Evolutionary conservation across 2,329 filamentous ascomycete species (phyloP).

Genomic region (Beauveria sp.): DNA sequence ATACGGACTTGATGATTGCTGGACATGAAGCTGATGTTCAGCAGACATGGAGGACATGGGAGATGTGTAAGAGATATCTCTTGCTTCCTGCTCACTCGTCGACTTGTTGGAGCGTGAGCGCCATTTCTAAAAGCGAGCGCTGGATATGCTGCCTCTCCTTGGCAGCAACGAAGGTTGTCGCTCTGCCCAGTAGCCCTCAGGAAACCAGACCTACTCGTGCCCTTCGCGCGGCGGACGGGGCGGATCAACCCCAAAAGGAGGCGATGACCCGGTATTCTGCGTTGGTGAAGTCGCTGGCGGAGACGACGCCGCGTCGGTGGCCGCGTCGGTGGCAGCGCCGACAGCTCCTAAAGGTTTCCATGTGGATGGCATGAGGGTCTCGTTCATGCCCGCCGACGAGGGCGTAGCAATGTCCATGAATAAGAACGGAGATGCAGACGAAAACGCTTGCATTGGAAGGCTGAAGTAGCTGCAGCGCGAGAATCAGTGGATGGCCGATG

Average conservation of each 20-base stretch:
- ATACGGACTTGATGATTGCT: conserved; percentile 32
- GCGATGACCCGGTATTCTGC: not conserved
- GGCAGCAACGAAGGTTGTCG: conserved; percentile 28
- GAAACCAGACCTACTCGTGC: conserved; percentile 57
- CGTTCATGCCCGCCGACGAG: not conserved
- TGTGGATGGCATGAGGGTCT: not conserved
- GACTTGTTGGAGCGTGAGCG: conserved; percentile 29
- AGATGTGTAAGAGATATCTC: conserved; percentile 17
- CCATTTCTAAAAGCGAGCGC: conserved; percentile 33
- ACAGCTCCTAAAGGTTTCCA: not conserved
- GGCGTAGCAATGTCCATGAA: conserved; percentile 14
- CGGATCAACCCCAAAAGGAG: conserved; percentile 36
- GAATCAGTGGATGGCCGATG: not conserved
- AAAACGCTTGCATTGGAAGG: conserved; percentile 16
- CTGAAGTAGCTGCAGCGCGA: conserved; percentile 24
- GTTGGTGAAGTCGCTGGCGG: not conserved
- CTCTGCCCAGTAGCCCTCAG: conserved; percentile 56
- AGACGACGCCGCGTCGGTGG: not conserved
- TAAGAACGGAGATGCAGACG: conserved; percentile 14
- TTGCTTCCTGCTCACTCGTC: conserved; percentile 25
- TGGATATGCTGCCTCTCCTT: conserved; percentile 26
- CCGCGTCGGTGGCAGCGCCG: not conserved
- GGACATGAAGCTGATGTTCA: conserved; percentile 4
- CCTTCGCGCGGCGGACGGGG: conserved; percentile 47
- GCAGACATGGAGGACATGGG: conserved; percentile 18